Conservation (phyloP, 2,329 filamentous ascomycete genomes). For the Cytospora piceicola region DNA sequence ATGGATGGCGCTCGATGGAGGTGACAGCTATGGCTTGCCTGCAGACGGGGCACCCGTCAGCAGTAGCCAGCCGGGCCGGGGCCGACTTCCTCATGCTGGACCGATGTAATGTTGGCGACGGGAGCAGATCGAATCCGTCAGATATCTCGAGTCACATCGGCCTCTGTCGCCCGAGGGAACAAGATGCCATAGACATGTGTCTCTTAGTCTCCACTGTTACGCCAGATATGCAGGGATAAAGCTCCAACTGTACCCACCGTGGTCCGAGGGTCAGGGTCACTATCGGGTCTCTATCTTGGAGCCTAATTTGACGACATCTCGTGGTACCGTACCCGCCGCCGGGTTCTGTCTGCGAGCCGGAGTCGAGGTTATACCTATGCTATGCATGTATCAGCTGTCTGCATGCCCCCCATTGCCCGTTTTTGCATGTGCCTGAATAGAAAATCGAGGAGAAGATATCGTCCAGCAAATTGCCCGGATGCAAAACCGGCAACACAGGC, state of each 20-base stretch:
- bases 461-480: constrained; percentile 10
- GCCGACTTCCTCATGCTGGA: constrained; percentile 12
- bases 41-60: constrained; percentile 15
- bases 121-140: constrained; percentile 9
- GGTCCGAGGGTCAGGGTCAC: constrained; percentile 11
- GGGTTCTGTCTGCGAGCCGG: background rate
- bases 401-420: background rate
- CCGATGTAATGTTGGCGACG: background rate
- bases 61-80: constrained; percentile 20
- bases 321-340: constrained; percentile 25
- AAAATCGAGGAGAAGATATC: constrained; percentile 13
- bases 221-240: constrained; percentile 25
- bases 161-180: constrained; percentile 1
- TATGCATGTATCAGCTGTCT: background rate
- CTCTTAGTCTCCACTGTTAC: constrained; percentile 22
- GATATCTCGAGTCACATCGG: constrained; percentile 7
- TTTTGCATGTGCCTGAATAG: constrained; percentile 15
- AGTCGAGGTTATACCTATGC: background rate
- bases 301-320: constrained; percentile 25
- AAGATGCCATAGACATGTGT: constrained; percentile 8
- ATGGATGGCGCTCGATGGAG: constrained; percentile 3
- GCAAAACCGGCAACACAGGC: constrained; percentile 13
- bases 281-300: constrained; percentile 11
- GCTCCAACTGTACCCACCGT: constrained; percentile 21
- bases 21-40: constrained; percentile 25